Evolutionary conservation across 2,329 filamentous ascomycete species (phyloP).

Genomic region (Zymoseptoria pseudotritici): DNA sequence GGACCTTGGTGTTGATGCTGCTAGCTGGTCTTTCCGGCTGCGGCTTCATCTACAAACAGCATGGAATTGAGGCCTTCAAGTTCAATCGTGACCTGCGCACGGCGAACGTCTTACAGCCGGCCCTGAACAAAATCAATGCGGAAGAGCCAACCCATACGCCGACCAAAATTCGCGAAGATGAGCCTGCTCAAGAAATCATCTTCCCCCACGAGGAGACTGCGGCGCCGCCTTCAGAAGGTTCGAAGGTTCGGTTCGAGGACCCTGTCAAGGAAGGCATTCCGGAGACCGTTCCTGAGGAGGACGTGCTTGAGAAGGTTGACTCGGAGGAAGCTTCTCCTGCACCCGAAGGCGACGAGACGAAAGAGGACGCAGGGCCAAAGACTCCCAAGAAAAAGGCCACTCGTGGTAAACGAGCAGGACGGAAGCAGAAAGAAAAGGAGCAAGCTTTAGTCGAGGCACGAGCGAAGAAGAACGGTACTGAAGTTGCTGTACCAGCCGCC

Average conservation of each 20-base stretch:
- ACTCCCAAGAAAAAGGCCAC: slow-evolving; percentile 42
- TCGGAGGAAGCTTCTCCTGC: slow-evolving; percentile 14
- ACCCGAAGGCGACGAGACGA: slow-evolving; percentile 23
- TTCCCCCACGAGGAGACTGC: slow-evolving; percentile 21
- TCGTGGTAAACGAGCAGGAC: slow-evolving; percentile 42
- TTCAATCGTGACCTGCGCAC: neutral
- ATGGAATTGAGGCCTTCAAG: neutral
- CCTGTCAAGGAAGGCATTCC: neutral
- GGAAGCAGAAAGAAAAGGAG: slow-evolving; percentile 38
- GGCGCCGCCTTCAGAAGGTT: slow-evolving; percentile 1
- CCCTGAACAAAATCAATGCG: neutral
- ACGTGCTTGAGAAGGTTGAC: neutral
- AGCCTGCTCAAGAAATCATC: slow-evolving; percentile 30
- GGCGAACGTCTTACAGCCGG: neutral
- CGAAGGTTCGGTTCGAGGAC: slow-evolving; percentile 13
- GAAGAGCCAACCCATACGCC: neutral
- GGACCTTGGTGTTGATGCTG: neutral
- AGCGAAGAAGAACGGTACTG: slow-evolving; percentile 25
- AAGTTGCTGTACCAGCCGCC: slow-evolving; percentile 8
- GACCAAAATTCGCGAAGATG: slow-evolving; percentile 23
- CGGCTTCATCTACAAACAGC: slow-evolving; percentile 4
- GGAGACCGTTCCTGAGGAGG: slow-evolving; percentile 1
- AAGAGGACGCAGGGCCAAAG: slow-evolving; percentile 24
- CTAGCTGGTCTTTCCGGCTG: neutral
- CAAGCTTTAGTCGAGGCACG: slow-evolving; percentile 29